Evolutionary conservation across 129 eudicot species (phyloP).

Genomic region (Arctium minus): DNA sequence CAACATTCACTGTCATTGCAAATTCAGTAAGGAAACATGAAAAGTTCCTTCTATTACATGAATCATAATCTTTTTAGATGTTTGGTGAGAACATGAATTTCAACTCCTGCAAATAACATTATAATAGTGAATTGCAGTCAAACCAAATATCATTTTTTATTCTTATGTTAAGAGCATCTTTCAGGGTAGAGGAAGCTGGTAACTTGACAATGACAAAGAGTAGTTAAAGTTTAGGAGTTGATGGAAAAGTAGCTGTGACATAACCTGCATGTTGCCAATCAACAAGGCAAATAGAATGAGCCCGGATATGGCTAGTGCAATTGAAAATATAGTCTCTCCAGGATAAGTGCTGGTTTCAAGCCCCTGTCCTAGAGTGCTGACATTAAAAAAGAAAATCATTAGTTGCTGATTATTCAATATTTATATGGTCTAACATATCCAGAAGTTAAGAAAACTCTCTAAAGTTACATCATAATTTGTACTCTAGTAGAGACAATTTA

Average conservation of each 20-base stretch:
- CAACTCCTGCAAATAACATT: not conserved
- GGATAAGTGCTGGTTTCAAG: conserved; percentile 94
- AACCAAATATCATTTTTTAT: not conserved
- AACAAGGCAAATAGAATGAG: conserved; percentile 92
- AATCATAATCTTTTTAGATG: not conserved
- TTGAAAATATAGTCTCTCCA: conserved; percentile 86
- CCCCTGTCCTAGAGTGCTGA: conserved; percentile 96
- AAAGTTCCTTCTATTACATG: not conserved
- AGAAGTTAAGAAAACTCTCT: not conserved
- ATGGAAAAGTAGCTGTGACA: not conserved
- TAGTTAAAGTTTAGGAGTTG: not conserved
- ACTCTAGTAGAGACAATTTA: not conserved
- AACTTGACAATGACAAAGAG: not conserved
- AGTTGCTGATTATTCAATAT: not conserved
- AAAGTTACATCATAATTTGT: not conserved
- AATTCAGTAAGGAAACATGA: not conserved
- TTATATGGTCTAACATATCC: not conserved
- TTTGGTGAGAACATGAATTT: not conserved
- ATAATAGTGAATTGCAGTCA: not conserved
- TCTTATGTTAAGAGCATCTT: not conserved
- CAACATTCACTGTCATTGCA: too few relatives aligned
- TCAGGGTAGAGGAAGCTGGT: not conserved
- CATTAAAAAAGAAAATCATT: not conserved
- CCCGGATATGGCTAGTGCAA: conserved; percentile 85
- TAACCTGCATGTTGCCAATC: conserved; percentile 99